Percentiles rank a stretch among this genome's conserved stretches.
These are phyloP conservation scores for Annulohypoxylon stygium DNA, from an alignment of 495 filamentous ascomycete genomes.

Conservation along the genomic window DNA sequence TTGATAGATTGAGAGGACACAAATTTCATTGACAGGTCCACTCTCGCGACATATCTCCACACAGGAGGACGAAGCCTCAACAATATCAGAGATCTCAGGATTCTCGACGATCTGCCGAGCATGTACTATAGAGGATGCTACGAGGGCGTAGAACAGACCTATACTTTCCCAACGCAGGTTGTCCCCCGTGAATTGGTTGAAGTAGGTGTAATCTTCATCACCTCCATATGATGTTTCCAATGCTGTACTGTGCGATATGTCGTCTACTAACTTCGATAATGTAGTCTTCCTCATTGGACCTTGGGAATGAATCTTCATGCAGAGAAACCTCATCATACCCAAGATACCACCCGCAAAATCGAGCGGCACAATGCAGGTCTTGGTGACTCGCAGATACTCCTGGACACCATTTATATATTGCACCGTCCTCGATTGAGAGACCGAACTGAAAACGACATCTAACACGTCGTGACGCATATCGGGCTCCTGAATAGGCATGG, in stretches of 20 bases:
- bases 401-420: no score
- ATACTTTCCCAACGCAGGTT: conserved; percentile 10
- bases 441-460: no score
- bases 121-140: neutral
- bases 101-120: neutral
- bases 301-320: no score
- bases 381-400: no score
- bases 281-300: no score
- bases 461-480: no score
- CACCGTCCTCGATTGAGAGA: no score
- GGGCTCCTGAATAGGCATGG: no score
- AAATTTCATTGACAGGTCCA: neutral
- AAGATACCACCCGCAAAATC: no score
- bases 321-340: neutral
- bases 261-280: neutral
- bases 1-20: neutral
- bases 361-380: no score
- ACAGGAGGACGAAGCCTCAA: neutral
- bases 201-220: neutral
- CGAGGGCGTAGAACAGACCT: neutral
- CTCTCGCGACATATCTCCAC: neutral
- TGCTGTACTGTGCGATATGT: neutral
- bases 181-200: neutral
- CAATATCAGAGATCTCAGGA: neutral
- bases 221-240: neutral